phyloP scores from a whole-genome alignment of 352 stramenopile species.

The Globisporangium viniferum region DNA sequence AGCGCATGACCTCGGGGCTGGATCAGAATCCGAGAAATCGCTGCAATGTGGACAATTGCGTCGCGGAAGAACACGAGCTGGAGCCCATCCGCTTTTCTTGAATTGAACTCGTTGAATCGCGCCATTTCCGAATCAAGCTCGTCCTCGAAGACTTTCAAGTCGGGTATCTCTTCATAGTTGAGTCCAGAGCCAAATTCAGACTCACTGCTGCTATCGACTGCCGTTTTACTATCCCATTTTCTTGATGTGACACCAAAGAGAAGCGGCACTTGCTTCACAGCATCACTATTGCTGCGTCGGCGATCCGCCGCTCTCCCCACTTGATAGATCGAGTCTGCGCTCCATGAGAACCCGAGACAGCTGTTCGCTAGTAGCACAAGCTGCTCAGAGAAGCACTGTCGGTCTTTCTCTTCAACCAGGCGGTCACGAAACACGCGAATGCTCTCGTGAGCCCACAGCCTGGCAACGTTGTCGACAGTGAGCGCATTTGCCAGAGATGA shows the following conservation, averaged over 20 bases:
- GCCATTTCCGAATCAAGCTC: constrained; percentile 47
- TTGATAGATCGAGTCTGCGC: constrained; percentile 34
- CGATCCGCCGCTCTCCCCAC: constrained; percentile 5
- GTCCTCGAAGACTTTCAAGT: constrained; percentile 59
- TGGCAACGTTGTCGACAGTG: constrained; percentile 45
- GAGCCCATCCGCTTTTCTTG: constrained; percentile 19
- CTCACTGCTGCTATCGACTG: not conserved
- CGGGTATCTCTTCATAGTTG: constrained; percentile 16
- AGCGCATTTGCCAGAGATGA: constrained; percentile 15
- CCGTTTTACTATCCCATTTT: not conserved
- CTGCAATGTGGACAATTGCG: constrained; percentile 81
- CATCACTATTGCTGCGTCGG: not conserved
- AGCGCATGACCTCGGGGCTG: constrained; percentile 85
- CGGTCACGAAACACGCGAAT: constrained; percentile 92
- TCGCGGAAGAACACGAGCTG: constrained; percentile 82
- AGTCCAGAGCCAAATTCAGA: not conserved
- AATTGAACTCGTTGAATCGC: constrained; percentile 34
- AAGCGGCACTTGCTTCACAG: constrained; percentile 3
- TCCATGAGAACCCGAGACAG: constrained; percentile 68
- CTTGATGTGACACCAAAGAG: constrained; percentile 8
- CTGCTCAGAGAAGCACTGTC: constrained; percentile 84
- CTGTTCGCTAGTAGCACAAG: constrained; percentile 64
- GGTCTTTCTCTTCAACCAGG: constrained; percentile 77
- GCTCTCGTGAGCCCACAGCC: constrained; percentile 90
- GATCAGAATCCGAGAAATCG: constrained; percentile 80